Percentiles rank a stretch among this genome's conserved stretches.
These are phyloP conservation scores for Fusarium clavum DNA, from an alignment of 2,329 filamentous ascomycete genomes.

Conservation along the genomic window DNA sequence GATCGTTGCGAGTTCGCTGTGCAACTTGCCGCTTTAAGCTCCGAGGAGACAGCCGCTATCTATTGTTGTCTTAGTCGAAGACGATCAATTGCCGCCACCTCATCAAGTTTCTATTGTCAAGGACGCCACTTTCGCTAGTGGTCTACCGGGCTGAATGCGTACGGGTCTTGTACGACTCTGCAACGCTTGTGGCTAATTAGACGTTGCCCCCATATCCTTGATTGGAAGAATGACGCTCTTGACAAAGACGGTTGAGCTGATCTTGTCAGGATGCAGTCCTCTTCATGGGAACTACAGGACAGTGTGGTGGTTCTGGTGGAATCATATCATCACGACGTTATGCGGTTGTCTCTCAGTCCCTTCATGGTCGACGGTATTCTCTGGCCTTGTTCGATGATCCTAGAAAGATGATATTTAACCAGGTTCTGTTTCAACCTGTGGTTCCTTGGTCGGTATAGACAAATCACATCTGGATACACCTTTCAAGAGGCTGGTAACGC, in stretches of 20 bases:
- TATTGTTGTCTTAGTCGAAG: neutral
- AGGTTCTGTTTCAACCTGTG: neutral
- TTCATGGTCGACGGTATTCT: neutral
- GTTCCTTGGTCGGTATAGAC: neutral
- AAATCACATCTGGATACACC: neutral
- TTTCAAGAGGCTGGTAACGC: too few relatives aligned
- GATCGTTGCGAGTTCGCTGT: neutral
- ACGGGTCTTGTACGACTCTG: neutral
- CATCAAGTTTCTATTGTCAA: neutral
- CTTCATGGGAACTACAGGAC: neutral
- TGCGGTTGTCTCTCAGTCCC: neutral
- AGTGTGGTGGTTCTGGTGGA: neutral
- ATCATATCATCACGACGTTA: neutral
- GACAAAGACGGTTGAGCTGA: neutral
- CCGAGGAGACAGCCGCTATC: neutral
- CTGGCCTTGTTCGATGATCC: neutral
- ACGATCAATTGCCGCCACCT: neutral
- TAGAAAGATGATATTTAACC: neutral
- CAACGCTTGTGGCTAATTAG: neutral
- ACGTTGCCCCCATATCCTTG: neutral
- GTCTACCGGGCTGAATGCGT: neutral
- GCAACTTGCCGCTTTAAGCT: neutral
- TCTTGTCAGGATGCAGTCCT: neutral
- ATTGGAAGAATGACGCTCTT: neutral
- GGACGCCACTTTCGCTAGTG: neutral